Conservation (phyloP, 192 early-diverging fungal species). For the Coemansia asiatica region DNA sequence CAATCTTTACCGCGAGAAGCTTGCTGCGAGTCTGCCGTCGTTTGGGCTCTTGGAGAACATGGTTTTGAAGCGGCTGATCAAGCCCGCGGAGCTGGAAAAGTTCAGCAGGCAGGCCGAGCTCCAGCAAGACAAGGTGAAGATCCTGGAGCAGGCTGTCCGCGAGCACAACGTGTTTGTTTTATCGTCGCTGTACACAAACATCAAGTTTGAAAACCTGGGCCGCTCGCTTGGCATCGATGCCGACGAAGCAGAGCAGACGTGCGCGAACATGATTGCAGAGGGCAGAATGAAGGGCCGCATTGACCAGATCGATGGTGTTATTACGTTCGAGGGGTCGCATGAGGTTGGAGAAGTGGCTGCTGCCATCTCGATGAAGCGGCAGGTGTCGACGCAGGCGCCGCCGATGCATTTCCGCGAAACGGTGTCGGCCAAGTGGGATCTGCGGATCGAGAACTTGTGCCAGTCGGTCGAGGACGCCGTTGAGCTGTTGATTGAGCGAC, state of each 20-base stretch:
- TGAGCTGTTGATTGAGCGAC: slow-evolving; percentile 48
- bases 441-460: slow-evolving; percentile 45
- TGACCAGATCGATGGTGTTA: slow-evolving; percentile 85
- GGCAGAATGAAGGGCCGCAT: slow-evolving; percentile 84
- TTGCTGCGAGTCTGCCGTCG: slow-evolving; percentile 71
- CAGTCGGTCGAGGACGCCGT: slow-evolving; percentile 47
- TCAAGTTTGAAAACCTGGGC: slow-evolving; percentile 84
- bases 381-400: slow-evolving; percentile 27
- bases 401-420: slow-evolving; percentile 49
- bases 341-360: slow-evolving; percentile 47
- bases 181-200: slow-evolving; percentile 90
- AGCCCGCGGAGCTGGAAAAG: slow-evolving; percentile 73
- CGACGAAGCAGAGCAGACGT: slow-evolving; percentile 83
- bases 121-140: slow-evolving; percentile 68
- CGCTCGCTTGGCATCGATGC: slow-evolving; percentile 70
- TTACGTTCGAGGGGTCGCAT: slow-evolving; percentile 76
- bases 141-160: slow-evolving; percentile 88
- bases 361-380: slow-evolving; percentile 37
- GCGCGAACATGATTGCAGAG: slow-evolving; percentile 88
- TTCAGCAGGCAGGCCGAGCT: slow-evolving; percentile 72
- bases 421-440: slow-evolving; percentile 44
- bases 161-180: slow-evolving; percentile 92
- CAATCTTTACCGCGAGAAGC: slow-evolving; percentile 88
- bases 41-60: slow-evolving; percentile 91
- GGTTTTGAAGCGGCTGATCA: slow-evolving; percentile 86